Base-by-base conservation (phyloP, 129 eudicot species). In the Artemisia annua region DNA sequence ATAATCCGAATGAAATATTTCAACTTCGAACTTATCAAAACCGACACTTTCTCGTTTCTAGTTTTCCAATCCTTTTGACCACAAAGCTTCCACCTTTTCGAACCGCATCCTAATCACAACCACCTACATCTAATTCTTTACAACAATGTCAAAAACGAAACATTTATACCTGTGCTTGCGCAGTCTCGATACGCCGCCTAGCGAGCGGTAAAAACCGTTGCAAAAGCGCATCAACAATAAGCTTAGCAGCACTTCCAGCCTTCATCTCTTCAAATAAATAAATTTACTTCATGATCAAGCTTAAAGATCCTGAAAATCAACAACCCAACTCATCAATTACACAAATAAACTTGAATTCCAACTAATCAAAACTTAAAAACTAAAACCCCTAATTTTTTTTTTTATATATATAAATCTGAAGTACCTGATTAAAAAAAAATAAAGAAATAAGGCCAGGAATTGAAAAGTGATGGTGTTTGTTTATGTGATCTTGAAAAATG, bases 141-240 rank as follows among this genome's bases (percentile, higher is more conserved):
- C 44, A 35, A 1, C 44, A 71, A 70, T 64, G 48, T 28, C 58
- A 60, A 18, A 26, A 1, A 26, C 46, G 17, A 30, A 66, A 52
- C 26, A 39, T 74, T 48, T 35, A 19, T 60, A 90, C 99, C 83
- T 94, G 99, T 18, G 96, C 99, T 84, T 94, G 99, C 72, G 99
- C 97, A 16, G 99, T 94, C 80, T 94, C 99, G 18, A 94, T 94
- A n/a, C 99, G 89, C 59, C 99, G 97, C 72, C 99, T 78, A 1
- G 99, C 99, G 57, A 94, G 96, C 12, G 99, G 99, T 81, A 94
- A 97, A 73, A 94, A 94, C 65, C 99, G 86, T 77, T 90, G 99
- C 79, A 94, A 72, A 77, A 94, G 71, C 10, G 99, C 97, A 79
- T 94, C 99, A 18, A 94, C 99, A 75, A 94, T 90, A 70, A 94